Evolutionary conservation across 2,329 filamentous ascomycete genomes (phyloP).

Genomic region (Penicillium sumatraense): DNA sequence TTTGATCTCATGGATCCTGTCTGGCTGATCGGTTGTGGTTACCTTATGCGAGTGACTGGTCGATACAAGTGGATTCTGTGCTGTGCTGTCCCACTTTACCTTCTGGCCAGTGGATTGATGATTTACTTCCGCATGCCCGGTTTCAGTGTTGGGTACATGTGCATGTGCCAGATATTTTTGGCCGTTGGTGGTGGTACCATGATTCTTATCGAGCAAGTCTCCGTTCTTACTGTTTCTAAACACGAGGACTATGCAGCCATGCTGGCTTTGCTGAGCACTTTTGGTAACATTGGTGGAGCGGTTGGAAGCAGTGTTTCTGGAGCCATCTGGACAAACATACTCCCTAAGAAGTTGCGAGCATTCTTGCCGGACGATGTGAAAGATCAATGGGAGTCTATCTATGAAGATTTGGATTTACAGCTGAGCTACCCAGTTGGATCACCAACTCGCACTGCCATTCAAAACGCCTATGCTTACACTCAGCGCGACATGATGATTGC

Average conservation of each 20-base stretch:
- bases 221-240: conserved; percentile 57
- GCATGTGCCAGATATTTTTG: conserved; percentile 65
- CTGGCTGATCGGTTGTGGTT: conserved; percentile 42
- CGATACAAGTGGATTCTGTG: background rate
- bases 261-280: background rate
- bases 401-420: conserved; percentile 54
- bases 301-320: conserved; percentile 60
- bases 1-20: conserved; percentile 15
- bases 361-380: conserved; percentile 46
- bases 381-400: conserved; percentile 46
- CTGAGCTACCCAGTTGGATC: conserved; percentile 33
- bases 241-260: conserved; percentile 61
- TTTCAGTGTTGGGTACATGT: conserved; percentile 57
- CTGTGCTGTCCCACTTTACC: conserved; percentile 55
- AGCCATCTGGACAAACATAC: conserved; percentile 65
- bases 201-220: conserved; percentile 60
- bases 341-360: conserved; percentile 51
- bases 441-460: conserved; percentile 32
- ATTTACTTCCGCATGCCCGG: conserved; percentile 57
- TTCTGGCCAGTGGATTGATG: conserved; percentile 60
- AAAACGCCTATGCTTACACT: conserved; percentile 54
- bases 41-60: conserved; percentile 40
- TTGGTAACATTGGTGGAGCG: conserved; percentile 53
- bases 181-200: conserved; percentile 59
- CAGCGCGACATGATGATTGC: conserved; percentile 56